A percentile compares a stretch with the other conserved stretches of the same genome.
Evolutionary conservation across 371 early-diverging fungal species (phyloP).

Genomic region (Entomophthora muscae): DNA sequence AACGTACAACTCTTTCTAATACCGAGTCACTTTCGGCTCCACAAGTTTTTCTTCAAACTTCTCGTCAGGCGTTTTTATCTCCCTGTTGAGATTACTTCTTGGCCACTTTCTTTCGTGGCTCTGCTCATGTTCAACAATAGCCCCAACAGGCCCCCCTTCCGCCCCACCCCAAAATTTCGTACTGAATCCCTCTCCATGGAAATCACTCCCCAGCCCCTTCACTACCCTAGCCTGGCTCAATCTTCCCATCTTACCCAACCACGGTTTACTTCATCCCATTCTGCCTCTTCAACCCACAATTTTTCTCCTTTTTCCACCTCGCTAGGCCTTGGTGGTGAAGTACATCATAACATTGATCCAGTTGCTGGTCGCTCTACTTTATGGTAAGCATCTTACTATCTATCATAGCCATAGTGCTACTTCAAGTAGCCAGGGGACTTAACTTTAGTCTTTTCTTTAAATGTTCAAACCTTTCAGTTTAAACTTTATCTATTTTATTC

Average conservation of each 20-base stretch:
- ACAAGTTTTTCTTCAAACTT: not conserved
- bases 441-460: too few species aligned
- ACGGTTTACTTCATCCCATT: not conserved
- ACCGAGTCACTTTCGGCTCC: not conserved
- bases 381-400: not conserved
- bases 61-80: not conserved
- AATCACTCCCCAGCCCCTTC: not conserved
- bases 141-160: not conserved
- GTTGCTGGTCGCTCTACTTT: not conserved
- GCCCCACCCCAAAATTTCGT: not conserved
- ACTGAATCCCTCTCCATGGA: not conserved
- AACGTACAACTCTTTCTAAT: not conserved
- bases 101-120: not conserved
- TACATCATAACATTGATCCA: not conserved
- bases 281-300: not conserved
- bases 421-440: too few species aligned
- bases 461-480: too few species aligned
- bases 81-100: not conserved
- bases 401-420: too few species aligned
- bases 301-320: not conserved
- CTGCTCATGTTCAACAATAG: not conserved
- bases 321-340: not conserved
- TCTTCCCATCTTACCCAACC: not conserved
- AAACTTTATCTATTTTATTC: too few species aligned
- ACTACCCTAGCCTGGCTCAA: not conserved